phyloP scores from a whole-genome alignment of 768 basidiomycete genomes.

The Hebeloma cylindrosporum region DNA sequence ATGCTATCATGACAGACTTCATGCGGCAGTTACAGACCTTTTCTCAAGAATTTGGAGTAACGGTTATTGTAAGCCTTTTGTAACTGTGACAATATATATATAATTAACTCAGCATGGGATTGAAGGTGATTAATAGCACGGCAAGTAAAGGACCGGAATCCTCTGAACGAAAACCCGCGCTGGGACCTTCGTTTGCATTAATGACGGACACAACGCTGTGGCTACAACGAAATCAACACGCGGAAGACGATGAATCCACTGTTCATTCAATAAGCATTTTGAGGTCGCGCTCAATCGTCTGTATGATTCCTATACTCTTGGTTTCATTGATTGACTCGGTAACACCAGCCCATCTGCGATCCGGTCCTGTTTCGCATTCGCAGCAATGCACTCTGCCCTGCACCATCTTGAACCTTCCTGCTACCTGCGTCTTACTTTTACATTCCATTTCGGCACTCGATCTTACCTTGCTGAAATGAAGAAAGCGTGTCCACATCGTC shows the following conservation, averaged over 20 bases:
- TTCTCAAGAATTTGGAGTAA: constrained; percentile 42
- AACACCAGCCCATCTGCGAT: constrained; percentile 9
- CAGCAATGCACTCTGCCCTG: no score
- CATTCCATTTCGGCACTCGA: no score
- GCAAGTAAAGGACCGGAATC: constrained; percentile 28
- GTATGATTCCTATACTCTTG: not conserved
- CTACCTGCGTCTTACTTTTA: no score
- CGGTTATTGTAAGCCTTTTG: constrained; percentile 51
- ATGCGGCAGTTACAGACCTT: constrained; percentile 62
- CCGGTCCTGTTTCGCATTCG: constrained; percentile 13
- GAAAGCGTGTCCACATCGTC: no score
- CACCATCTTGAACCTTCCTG: not conserved
- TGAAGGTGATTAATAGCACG: constrained; percentile 63
- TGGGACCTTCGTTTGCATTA: constrained; percentile 75
- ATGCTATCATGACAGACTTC: constrained; percentile 69
- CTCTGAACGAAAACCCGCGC: constrained; percentile 57
- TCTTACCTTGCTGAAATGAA: no score
- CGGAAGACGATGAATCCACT: constrained; percentile 1
- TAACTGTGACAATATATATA: not conserved
- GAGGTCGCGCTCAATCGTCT: constrained; percentile 24
- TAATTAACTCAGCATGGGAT: constrained; percentile 1
- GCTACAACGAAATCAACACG: constrained; percentile 40
- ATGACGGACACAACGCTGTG: constrained; percentile 75
- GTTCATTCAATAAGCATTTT: constrained; percentile 16
- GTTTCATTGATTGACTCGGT: not conserved